Evolutionary conservation across 148 eudicot species (phyloP), one percentile per base, ranked within the genome.

Genomic region (Hydrangea macrophylla): DNA sequence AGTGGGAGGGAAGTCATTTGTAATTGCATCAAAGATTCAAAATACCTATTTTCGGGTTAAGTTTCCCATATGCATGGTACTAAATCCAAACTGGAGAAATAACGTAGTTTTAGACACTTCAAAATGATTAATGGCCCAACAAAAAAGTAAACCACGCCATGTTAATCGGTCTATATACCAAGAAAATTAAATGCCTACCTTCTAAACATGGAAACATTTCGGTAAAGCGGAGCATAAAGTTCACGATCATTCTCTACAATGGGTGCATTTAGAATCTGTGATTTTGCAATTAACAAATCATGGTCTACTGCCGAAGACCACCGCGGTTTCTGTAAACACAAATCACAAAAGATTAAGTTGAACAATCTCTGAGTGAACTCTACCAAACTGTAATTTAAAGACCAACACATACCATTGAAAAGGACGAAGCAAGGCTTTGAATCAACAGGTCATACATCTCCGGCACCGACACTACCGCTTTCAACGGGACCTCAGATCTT

Each of bases 121-220:
- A 35, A 35, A 35, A 35, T 35, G 39, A 35, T 8, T 35, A 35
- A 35, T n/a, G n/a, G n/a, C n/a, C n/a, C n/a, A n/a, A 35, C 4
- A 35, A 35, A 35, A 35, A 35, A 3, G 4, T 8, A 4, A 35
- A 8, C 39, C 39, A 35, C 8, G 39, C 39, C n/a, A 35, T 35
- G 39, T 35, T 35, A 35, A 35, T 35, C 39, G 4, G 39, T 35
- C 39, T 35, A 35, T 35, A 35, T 35, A n/a, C n/a, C 8, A 8
- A 35, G 39, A 35, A 35, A 4, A 3, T 35, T 3, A 3, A 3
- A 35, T 44, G 20, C 56, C 59, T 72, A 78, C 88, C 88, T 78
- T 74, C 61, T 81, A 60, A 84, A 84, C 71, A 37, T 71, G 13
- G 88, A 78, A 64, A 78, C 67, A 71, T 84, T 84, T 31, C 80